phyloP scores from a whole-genome alignment of 1,284 basidiomycete species.

The Pholiota adiposa region DNA sequence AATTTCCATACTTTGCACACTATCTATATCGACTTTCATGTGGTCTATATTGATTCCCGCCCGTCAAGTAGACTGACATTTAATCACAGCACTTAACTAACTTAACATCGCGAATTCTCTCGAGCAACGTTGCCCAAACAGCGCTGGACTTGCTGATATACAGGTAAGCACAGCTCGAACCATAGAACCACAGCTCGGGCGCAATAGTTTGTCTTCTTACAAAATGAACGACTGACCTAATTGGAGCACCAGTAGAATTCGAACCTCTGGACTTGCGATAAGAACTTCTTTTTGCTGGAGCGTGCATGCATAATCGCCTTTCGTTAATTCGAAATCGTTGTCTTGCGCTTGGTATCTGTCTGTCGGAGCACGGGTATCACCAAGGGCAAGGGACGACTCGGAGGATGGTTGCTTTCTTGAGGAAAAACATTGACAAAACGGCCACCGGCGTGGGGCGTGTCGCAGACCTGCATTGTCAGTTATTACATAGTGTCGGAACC shows the following conservation, averaged over 20 bases:
- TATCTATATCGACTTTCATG: too few species aligned
- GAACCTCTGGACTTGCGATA: background rate
- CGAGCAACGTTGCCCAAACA: background rate
- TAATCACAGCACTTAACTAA: too few species aligned
- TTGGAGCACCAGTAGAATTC: background rate
- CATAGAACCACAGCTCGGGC: background rate
- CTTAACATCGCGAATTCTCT: too few species aligned
- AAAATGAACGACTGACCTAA: background rate
- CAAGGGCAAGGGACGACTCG: background rate
- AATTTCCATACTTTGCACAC: too few species aligned
- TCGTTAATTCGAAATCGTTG: too few species aligned
- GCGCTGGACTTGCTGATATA: background rate
- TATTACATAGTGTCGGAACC: background rate
- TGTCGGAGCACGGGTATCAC: background rate
- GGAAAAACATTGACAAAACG: background rate
- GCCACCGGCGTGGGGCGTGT: slow-evolving; percentile 1
- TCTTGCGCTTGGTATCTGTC: too few species aligned
- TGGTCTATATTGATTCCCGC: too few species aligned
- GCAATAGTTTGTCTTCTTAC: background rate
- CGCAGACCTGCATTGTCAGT: background rate
- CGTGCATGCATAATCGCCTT: too few species aligned
- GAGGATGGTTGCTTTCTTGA: too few species aligned
- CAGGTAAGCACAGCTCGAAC: too few species aligned
- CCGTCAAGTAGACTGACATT: too few species aligned
- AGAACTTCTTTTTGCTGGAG: background rate